These are phyloP conservation scores for Thuidium tamariscinum DNA, from an alignment of 225 moss, liverwort and hornwort genomes.

Conservation along the genomic window DNA sequence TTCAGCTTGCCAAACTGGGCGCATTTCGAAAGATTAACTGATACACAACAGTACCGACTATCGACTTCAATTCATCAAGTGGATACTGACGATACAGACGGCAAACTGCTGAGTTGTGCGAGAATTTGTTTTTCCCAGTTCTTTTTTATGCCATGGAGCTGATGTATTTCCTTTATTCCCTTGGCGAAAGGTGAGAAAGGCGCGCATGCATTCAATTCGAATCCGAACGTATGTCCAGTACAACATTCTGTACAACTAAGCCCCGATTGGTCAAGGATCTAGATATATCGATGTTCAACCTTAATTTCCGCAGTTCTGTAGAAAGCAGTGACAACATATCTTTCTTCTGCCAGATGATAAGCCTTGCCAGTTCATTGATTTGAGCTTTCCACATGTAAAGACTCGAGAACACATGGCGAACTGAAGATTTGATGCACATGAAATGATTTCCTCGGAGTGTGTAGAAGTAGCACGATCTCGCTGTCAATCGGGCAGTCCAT, in stretches of 20 bases:
- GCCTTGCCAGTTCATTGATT: neutral
- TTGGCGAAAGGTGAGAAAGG: neutral
- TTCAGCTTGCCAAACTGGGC: neutral
- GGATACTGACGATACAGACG: neutral
- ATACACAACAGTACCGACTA: neutral
- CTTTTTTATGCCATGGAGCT: neutral
- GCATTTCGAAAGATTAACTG: neutral
- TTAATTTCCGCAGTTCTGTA: neutral
- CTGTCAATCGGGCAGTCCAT: neutral
- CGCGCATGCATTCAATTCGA: too few relatives aligned
- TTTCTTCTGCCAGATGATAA: neutral
- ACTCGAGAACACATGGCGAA: neutral
- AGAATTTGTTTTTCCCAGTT: neutral
- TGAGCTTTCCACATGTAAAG: neutral
- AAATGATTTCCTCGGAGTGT: neutral
- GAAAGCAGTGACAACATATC: neutral
- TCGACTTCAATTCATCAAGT: neutral
- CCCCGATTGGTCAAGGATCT: neutral
- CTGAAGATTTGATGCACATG: neutral
- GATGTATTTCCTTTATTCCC: neutral
- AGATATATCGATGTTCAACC: neutral
- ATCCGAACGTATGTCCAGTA: neutral
- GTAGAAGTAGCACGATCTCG: neutral
- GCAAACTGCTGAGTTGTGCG: neutral
- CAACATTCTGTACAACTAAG: neutral